Evolutionary conservation across 768 basidiomycete species (phyloP).

Genomic region (Podaxis sp.): DNA sequence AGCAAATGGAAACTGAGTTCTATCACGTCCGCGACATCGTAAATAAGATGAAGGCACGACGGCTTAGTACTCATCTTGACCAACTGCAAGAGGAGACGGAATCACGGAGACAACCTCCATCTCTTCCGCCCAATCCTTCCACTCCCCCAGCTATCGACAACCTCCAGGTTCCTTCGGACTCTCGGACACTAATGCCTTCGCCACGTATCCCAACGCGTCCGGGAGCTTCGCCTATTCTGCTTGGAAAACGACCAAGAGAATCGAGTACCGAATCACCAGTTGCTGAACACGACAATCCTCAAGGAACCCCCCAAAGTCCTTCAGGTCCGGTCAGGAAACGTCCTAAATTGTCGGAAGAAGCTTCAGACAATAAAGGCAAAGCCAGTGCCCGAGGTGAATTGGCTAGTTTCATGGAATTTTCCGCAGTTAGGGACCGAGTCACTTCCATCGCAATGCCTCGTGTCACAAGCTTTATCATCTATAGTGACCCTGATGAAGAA

Average conservation of each 20-base stretch:
- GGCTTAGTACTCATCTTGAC: not conserved
- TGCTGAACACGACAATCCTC: constrained; percentile 39
- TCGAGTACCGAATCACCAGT: constrained; percentile 38
- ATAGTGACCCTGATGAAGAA: constrained; percentile 35
- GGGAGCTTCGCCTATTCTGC: constrained; percentile 38
- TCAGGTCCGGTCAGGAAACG: constrained; percentile 50
- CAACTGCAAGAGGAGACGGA: not conserved
- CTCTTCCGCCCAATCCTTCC: constrained; percentile 14
- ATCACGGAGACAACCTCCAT: constrained; percentile 1
- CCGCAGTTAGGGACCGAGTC: not conserved
- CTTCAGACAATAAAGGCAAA: constrained; percentile 3
- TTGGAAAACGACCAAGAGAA: constrained; percentile 68
- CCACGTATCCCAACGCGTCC: constrained; percentile 24
- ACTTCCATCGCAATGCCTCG: constrained; percentile 17
- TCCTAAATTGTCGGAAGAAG: constrained; percentile 26
- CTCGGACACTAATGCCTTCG: constrained; percentile 8
- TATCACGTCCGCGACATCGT: constrained; percentile 17
- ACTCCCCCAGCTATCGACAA: constrained; percentile 7
- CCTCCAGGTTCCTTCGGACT: constrained; percentile 3
- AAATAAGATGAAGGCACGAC: not conserved
- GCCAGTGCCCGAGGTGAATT: constrained; percentile 8
- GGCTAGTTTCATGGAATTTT: constrained; percentile 16
- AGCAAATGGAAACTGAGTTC: constrained; percentile 18
- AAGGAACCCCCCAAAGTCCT: constrained; percentile 29
- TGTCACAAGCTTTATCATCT: constrained; percentile 43